Base-by-base conservation (phyloP, 1,139 yeast genomes). In the Blastobotrys arbuscula region DNA sequence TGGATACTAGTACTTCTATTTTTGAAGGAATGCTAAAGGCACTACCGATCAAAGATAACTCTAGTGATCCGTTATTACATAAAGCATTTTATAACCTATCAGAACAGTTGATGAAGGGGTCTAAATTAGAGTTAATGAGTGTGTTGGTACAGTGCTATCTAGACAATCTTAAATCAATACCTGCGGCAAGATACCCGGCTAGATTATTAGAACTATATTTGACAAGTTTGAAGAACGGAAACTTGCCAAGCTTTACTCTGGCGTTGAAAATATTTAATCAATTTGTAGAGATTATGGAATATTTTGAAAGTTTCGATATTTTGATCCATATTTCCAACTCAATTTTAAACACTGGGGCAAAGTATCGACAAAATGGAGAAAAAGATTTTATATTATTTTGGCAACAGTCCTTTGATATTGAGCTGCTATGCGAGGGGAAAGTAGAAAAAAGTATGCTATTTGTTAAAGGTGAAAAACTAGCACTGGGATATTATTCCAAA, bases 301-400 rank as follows among this genome's bases (percentile, higher is more conserved):
- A 46, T 15, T 47, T 41, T 38, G 45, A 41, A 26, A 35, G 42
- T 45, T 42, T 23, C 21, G 50, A 50, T 23, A n/a, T 40, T 8
- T 44, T 56, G 7, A 34, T 50, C 21, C 52, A 54, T 35, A 48
- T 56, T 26, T 55, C 58, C 9, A 52, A 54, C 47, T 50, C 54
- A 21, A 41, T 56, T n/a, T 46, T 56, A 5, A 48, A 55, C 19
- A 37, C 52, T 18, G 59, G 59, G 6, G 51, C 54, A 10, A 46
- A 39, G 38, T 16, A 47, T 46, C 43, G 51, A 31, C 15, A 51
- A 41, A 18, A 37, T 26, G 20, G 18, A n/a, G 13, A 38, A 37
- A 12, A 36, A 20, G 38, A 39, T 3, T 49, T 48, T 35, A 7
- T 54, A 42, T 50, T 45, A 6, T 56, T 53, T 39, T 56, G 58